Evolutionary conservation across 2,329 filamentous ascomycete species (phyloP).

Genomic region (Trichophyton schoenleinii): DNA sequence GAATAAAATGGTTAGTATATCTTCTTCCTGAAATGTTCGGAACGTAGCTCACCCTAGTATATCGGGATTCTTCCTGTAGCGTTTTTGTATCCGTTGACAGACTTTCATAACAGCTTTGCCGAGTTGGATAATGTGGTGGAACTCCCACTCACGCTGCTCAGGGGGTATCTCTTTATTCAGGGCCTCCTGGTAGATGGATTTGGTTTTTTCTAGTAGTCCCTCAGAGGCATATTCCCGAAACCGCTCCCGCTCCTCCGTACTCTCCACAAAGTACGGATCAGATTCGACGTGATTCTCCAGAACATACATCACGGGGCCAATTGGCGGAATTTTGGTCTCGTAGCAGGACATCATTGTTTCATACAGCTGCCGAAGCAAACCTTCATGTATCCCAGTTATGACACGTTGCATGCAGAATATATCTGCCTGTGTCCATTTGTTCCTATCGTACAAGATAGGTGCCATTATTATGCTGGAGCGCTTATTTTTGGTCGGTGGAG

Average conservation of each 20-base stretch:
- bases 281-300: slow-evolving; percentile 69
- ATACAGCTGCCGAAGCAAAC: slow-evolving; percentile 73
- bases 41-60: slow-evolving; percentile 56
- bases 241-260: slow-evolving; percentile 55
- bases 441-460: slow-evolving; percentile 43
- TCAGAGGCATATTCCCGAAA: slow-evolving; percentile 62
- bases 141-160: slow-evolving; percentile 73
- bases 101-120: slow-evolving; percentile 76
- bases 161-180: slow-evolving; percentile 70
- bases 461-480: slow-evolving; percentile 36
- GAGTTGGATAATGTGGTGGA: slow-evolving; percentile 77
- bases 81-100: slow-evolving; percentile 79
- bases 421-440: slow-evolving; percentile 58
- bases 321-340: slow-evolving; percentile 70
- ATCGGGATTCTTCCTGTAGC: slow-evolving; percentile 75
- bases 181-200: slow-evolving; percentile 64
- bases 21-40: neutral
- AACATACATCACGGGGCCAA: slow-evolving; percentile 67
- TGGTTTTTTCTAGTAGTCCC: slow-evolving; percentile 60
- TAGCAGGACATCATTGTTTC: slow-evolving; percentile 79
- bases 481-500: slow-evolving; percentile 48
- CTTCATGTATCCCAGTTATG: slow-evolving; percentile 63
- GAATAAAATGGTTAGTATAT: slow-evolving; percentile 14
- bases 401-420: slow-evolving; percentile 60
- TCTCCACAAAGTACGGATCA: slow-evolving; percentile 62